phyloP scores from a whole-genome alignment of 768 basidiomycete genomes.

The Mycena epipterygia region DNA sequence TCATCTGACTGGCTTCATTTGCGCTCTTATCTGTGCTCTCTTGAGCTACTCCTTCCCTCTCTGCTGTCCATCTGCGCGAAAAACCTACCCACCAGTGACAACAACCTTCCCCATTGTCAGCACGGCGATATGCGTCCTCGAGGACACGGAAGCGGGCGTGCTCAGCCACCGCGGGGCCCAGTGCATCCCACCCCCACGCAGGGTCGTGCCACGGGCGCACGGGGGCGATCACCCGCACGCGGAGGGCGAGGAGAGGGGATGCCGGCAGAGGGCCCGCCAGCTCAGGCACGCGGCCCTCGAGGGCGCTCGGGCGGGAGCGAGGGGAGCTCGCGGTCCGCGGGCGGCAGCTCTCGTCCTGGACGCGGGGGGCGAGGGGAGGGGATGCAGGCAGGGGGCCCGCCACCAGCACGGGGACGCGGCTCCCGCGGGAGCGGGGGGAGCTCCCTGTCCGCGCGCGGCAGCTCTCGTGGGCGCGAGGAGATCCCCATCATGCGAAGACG shows the following conservation, averaged over 20 bases:
- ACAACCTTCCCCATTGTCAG: too few relatives aligned
- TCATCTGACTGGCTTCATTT: too few relatives aligned
- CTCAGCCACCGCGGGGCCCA: background rate
- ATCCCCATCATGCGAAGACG: conserved; percentile 48
- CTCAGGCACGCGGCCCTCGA: background rate
- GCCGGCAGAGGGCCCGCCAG: background rate
- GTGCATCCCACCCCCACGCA: too few relatives aligned
- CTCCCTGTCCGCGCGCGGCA: background rate
- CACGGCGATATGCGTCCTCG: background rate
- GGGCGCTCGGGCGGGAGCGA: background rate
- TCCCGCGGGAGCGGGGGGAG: background rate
- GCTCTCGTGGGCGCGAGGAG: background rate
- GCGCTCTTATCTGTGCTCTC: too few relatives aligned
- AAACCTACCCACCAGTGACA: too few relatives aligned
- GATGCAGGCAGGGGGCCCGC: too few relatives aligned
- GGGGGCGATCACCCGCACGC: background rate
- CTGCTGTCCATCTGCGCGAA: too few relatives aligned
- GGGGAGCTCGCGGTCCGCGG: background rate
- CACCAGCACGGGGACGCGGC: too few relatives aligned
- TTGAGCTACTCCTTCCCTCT: too few relatives aligned
- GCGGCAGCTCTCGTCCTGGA: too few relatives aligned
- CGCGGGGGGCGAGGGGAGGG: too few relatives aligned
- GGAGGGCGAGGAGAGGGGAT: background rate
- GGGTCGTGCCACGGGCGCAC: background rate
- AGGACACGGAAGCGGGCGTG: background rate